A percentile compares a stretch with the other conserved stretches of the same genome.
phyloP scores from a whole-genome alignment of 1,284 basidiomycete genomes.

The Trametes polyzona region DNA sequence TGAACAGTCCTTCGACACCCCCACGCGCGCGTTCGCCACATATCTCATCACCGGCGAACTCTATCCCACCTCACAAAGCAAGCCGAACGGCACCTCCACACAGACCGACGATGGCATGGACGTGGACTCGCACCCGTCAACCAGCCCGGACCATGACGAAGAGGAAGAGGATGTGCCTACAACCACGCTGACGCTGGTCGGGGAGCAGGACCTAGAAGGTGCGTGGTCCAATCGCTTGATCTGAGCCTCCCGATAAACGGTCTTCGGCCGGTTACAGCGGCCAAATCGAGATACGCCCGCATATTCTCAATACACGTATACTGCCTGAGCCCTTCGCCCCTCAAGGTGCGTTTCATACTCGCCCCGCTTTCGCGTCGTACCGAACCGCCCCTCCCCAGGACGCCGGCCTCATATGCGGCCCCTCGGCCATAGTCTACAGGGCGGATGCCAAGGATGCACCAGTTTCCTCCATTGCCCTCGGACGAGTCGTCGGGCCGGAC shows the following conservation, averaged over 20 bases:
- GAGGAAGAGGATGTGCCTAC: slow-evolving; percentile 41
- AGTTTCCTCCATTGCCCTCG: slow-evolving; percentile 48
- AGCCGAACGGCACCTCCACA: slow-evolving; percentile 3
- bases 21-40: slow-evolving; percentile 59
- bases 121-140: slow-evolving; percentile 40
- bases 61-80: slow-evolving; percentile 17
- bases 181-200: slow-evolving; percentile 55
- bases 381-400: slow-evolving; percentile 48
- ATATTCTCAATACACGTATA: slow-evolving; percentile 64
- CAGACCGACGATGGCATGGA: slow-evolving; percentile 47
- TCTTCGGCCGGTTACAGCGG: slow-evolving; percentile 38
- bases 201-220: slow-evolving; percentile 65
- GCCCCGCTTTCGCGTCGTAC: neutral
- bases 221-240: slow-evolving; percentile 30
- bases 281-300: slow-evolving; percentile 51
- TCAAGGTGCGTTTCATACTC: slow-evolving; percentile 49
- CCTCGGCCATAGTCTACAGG: slow-evolving; percentile 50
- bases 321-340: slow-evolving; percentile 61
- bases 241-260: too few species aligned
- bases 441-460: slow-evolving; percentile 51
- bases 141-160: slow-evolving; percentile 21
- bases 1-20: slow-evolving; percentile 41
- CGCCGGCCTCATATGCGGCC: slow-evolving; percentile 56
- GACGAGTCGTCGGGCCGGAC: slow-evolving; percentile 51
- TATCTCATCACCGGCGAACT: slow-evolving; percentile 66